Evolutionary conservation across 495 filamentous ascomycete genomes (phyloP), one percentile per base, ranked within the genome.

Genomic region (Penicillium antarcticum): DNA sequence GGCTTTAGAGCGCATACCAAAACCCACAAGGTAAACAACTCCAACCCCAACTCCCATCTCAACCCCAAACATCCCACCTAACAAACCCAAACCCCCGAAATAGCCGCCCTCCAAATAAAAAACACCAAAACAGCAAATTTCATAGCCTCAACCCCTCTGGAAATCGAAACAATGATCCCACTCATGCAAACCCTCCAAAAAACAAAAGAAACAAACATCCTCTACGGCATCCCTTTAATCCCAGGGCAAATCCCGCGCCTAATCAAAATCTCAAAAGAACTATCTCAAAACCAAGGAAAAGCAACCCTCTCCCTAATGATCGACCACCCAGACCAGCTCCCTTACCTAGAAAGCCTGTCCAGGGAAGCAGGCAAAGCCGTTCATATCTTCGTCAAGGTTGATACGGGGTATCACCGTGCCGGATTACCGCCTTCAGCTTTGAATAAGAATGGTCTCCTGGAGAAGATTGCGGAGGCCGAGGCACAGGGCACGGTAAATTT

Each of bases 1-100:
- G 79, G 77, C 19, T 95, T 91, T 72, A 72, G 91, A 47, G 83
- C 87, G 5, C 91, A 96, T 67, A 83, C 94, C 47, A 95, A 95
- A 60, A 88, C 88, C 18, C 91, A 95, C 62, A 96, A 95, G 70
- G 89, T 86, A 62, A 41, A 61, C 33, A 17, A n/a, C n/a, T n/a
- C n/a, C n/a, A 17, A 13, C 17, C 13, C n/a, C n/a, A 21, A 33
- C 13, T 8, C 18, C 21, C 23, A 33, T 11, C 26, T 14, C 2
- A 18, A 16, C 3, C 12, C n/a, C 10, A 16, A 26, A 16, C n/a
- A 29, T 33, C 17, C 14, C 19, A 36, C 2, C 17, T 37, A 24
- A 48, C 13, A 24, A 19, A 33, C 2, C 6, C 56, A 90, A 84
- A 95, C 91, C 0, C 74, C 74, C 4, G 80, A 95, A 65, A 66